phyloP scores from a whole-genome alignment of 257 asterid genomes.

The Ballota nigra region DNA sequence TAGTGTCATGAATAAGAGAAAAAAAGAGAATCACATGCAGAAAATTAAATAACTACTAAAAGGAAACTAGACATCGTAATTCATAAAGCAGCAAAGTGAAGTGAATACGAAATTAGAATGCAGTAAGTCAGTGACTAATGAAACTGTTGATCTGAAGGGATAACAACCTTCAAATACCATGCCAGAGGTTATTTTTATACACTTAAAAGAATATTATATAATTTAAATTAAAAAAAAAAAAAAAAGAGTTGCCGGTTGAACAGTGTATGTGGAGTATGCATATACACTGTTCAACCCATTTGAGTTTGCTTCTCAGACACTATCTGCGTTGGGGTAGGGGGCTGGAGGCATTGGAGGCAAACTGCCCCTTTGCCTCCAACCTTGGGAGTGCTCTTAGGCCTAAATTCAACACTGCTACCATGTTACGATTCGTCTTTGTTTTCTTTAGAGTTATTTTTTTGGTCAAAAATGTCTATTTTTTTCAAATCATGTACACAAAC shows the following conservation, averaged over 20 bases:
- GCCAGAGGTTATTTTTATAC: too few relatives aligned
- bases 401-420: background rate
- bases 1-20: conserved; percentile 13
- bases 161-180: background rate
- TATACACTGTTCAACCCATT: too few relatives aligned
- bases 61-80: background rate
- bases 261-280: too few relatives aligned
- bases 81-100: background rate
- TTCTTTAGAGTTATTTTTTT: background rate
- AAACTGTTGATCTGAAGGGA: background rate
- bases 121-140: background rate
- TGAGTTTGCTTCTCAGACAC: too few relatives aligned
- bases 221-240: too few relatives aligned
- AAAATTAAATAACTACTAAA: background rate
- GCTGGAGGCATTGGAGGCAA: too few relatives aligned
- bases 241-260: too few relatives aligned
- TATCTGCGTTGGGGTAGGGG: too few relatives aligned
- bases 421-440: background rate
- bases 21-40: conserved; percentile 5
- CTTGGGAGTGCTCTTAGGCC: too few relatives aligned
- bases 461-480: background rate
- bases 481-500: background rate
- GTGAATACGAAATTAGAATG: background rate
- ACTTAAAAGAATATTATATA: too few relatives aligned
- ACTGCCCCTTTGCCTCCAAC: too few relatives aligned